Evolutionary conservation across 306 rosid genomes (phyloP).

Genomic region (Cucurbita moschata): DNA sequence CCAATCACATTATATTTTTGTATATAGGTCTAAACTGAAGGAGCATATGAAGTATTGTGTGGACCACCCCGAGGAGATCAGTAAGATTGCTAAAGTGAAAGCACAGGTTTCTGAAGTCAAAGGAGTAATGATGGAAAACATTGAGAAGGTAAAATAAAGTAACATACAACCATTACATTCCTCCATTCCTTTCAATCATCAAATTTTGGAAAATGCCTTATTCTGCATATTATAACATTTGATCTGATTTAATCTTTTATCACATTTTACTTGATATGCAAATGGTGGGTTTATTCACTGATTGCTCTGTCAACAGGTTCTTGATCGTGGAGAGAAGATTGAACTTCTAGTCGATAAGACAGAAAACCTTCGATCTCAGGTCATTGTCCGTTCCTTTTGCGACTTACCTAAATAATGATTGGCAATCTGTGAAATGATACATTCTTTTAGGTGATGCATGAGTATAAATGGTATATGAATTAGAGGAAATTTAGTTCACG

Average conservation of each 20-base stretch:
- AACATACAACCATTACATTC: not conserved
- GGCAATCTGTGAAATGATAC: not conserved
- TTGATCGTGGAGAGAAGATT: conserved; percentile 90
- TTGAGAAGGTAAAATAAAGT: conserved; percentile 48
- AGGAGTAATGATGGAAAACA: conserved; percentile 95
- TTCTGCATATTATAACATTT: not conserved
- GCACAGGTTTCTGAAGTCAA: conserved; percentile 92
- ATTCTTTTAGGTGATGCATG: not conserved
- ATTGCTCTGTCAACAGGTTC: conserved; percentile 39
- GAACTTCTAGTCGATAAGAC: conserved; percentile 90
- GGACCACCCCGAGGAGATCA: conserved; percentile 83
- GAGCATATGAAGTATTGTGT: conserved; percentile 90
- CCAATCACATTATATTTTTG: conserved; percentile 7
- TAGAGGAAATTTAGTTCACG: not conserved
- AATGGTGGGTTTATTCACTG: conserved; percentile 3
- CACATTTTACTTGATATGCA: not conserved
- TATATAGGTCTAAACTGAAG: conserved; percentile 56
- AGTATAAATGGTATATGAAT: not conserved
- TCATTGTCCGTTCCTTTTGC: conserved; percentile 7
- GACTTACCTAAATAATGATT: not conserved
- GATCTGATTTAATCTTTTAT: not conserved
- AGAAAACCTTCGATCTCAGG: conserved; percentile 86
- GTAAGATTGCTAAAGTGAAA: conserved; percentile 75
- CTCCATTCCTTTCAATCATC: not conserved
- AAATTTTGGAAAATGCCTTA: not conserved